phyloP scores from a whole-genome alignment of 345 rosid species.

The Salix exigua region DNA sequence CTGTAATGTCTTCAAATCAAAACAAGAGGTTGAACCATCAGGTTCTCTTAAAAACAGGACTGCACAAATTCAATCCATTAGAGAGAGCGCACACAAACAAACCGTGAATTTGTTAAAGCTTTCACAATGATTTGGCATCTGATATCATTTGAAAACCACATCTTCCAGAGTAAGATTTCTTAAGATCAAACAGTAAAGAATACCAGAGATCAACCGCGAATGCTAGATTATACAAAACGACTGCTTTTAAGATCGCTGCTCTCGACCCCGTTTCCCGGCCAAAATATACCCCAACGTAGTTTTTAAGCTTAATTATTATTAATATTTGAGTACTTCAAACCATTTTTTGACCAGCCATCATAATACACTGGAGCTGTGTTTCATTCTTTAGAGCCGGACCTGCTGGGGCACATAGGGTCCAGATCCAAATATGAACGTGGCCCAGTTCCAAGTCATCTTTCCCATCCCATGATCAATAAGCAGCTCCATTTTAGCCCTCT shows the following conservation, averaged over 20 bases:
- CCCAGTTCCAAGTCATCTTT: not conserved
- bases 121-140: not conserved
- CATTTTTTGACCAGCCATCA: too few species aligned
- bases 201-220: not conserved
- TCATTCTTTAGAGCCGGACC: not conserved
- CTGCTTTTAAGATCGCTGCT: not conserved
- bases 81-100: slow-evolving; percentile 16
- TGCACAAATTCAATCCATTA: not conserved
- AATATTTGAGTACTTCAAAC: too few species aligned
- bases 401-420: too few species aligned
- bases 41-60: not conserved
- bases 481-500: not conserved
- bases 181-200: not conserved
- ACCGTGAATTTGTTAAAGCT: slow-evolving; percentile 7
- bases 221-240: not conserved
- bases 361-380: too few species aligned
- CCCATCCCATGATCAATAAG: not conserved
- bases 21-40: slow-evolving; percentile 13
- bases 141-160: slow-evolving; percentile 20
- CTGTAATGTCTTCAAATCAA: slow-evolving; percentile 9
- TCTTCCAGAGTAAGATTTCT: slow-evolving; percentile 16
- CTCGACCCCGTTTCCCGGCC: too few species aligned
- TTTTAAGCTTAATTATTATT: too few species aligned
- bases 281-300: too few species aligned
- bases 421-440: not conserved